Evolutionary conservation across 441 rosid genomes (phyloP).

Genomic region (Corymbia calophylla): DNA sequence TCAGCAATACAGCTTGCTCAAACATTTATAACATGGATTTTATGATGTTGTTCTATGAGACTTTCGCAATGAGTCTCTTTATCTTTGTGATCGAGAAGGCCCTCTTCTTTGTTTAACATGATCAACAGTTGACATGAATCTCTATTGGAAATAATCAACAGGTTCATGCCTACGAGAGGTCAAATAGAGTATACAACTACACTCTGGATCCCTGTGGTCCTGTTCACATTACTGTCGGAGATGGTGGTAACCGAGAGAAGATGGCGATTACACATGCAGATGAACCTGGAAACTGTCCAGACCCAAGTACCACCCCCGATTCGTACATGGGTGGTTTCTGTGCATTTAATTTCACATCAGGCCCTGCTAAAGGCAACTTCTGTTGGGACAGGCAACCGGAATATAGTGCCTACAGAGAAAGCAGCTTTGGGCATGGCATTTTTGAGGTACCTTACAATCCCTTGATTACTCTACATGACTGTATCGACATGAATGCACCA

Average conservation of each 20-base stretch:
- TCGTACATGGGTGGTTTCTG: conserved; percentile 40
- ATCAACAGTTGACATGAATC: neutral
- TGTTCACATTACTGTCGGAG: conserved; percentile 58
- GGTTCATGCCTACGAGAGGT: conserved; percentile 94
- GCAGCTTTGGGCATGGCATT: conserved; percentile 83
- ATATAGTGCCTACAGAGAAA: conserved; percentile 83
- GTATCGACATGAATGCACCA: neutral
- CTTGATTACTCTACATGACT: neutral
- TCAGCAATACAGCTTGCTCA: neutral
- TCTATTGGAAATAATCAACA: conserved; percentile 5
- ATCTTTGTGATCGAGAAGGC: neutral
- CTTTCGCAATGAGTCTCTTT: neutral
- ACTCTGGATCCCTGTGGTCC: conserved; percentile 75
- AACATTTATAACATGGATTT: neutral
- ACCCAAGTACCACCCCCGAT: conserved; percentile 35
- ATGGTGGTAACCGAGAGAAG: conserved; percentile 63
- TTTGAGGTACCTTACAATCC: conserved; percentile 41
- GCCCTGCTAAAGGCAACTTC: conserved; percentile 45
- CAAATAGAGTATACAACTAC: conserved; percentile 81
- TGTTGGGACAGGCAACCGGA: conserved; percentile 80
- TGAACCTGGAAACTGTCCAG: conserved; percentile 73
- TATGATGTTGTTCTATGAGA: neutral
- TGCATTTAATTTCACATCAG: conserved; percentile 58
- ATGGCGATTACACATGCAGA: conserved; percentile 61
- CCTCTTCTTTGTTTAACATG: neutral